Percentiles rank a stretch among this genome's conserved stretches.
Evolutionary conservation across 2,329 filamentous ascomycete genomes (phyloP).

Genomic region (Neodidymelliopsis sp.): DNA sequence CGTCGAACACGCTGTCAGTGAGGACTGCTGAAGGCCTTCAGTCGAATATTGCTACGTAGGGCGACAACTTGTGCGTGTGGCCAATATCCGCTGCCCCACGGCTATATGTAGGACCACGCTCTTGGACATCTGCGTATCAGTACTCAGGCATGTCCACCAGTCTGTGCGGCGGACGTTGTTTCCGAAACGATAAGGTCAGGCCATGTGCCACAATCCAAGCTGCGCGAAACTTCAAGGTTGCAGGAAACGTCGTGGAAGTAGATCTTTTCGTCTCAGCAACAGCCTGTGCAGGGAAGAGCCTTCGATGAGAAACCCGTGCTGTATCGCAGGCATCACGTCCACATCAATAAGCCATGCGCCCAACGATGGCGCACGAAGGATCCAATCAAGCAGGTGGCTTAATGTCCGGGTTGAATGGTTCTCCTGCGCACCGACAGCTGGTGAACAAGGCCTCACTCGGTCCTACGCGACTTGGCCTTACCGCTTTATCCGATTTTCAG

Average conservation of each 20-base stretch:
- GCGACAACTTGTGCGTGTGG: constrained; percentile 7
- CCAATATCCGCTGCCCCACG: constrained; percentile 14
- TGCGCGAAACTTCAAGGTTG: constrained; percentile 20
- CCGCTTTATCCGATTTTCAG: constrained; percentile 5
- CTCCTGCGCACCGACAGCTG: constrained; percentile 33
- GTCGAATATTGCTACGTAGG: constrained; percentile 5
- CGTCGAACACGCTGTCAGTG: neutral
- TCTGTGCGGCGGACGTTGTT: constrained; percentile 17
- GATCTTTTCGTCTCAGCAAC: constrained; percentile 12
- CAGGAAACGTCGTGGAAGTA: constrained; percentile 11
- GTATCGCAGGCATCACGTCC: constrained; percentile 4
- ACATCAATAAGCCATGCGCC: constrained; percentile 11
- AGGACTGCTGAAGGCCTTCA: neutral
- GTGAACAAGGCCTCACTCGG: constrained; percentile 31
- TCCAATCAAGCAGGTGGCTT: constrained; percentile 18
- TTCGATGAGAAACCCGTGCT: constrained; percentile 11
- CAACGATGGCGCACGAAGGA: constrained; percentile 11
- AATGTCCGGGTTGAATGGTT: constrained; percentile 26
- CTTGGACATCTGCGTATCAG: constrained; percentile 6
- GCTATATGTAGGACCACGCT: constrained; percentile 14
- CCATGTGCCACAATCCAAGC: constrained; percentile 13
- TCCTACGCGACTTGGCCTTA: constrained; percentile 19
- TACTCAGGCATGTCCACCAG: constrained; percentile 8
- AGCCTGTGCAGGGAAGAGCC: neutral
- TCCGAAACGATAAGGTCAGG: constrained; percentile 18